Evolutionary conservation across 1,284 basidiomycete genomes (phyloP).

Genomic region (Rhodotorula sp.): DNA sequence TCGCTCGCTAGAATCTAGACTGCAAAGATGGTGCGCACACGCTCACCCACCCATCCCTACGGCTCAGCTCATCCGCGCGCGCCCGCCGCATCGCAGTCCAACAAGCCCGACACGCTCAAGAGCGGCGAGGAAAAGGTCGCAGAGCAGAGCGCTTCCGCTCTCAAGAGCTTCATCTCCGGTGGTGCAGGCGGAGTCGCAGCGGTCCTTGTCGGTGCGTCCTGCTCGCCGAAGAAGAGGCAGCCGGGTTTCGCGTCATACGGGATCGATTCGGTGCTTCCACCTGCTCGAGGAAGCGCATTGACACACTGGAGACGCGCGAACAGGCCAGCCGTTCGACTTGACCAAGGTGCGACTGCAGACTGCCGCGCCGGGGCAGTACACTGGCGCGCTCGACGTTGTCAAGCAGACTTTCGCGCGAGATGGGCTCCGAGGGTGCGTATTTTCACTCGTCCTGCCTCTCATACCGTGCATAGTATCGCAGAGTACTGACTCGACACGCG

Average conservation of each 20-base stretch:
- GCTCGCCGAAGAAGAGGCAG: not conserved
- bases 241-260: slow-evolving; percentile 2
- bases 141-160: slow-evolving; percentile 22
- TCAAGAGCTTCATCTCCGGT: slow-evolving; percentile 84
- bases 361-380: slow-evolving; percentile 83
- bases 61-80: not conserved
- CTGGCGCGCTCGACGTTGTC: slow-evolving; percentile 88
- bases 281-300: no score
- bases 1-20: not conserved
- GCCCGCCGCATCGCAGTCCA: not conserved
- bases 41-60: not conserved
- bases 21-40: not conserved
- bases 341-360: slow-evolving; percentile 97
- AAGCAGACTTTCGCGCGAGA: slow-evolving; percentile 84
- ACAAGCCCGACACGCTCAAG: slow-evolving; percentile 16
- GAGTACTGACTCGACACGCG: slow-evolving; percentile 1
- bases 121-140: slow-evolving; percentile 27
- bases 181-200: slow-evolving; percentile 85
- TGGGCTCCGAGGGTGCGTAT: slow-evolving; percentile 75
- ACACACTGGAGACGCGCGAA: not conserved
- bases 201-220: slow-evolving; percentile 75
- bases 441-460: not conserved
- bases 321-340: slow-evolving; percentile 95
- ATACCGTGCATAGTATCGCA: no score
- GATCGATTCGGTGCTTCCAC: not conserved